These are phyloP conservation scores for Candida chauliodis DNA, from an alignment of 805 yeast genomes.

Conservation along the genomic window DNA sequence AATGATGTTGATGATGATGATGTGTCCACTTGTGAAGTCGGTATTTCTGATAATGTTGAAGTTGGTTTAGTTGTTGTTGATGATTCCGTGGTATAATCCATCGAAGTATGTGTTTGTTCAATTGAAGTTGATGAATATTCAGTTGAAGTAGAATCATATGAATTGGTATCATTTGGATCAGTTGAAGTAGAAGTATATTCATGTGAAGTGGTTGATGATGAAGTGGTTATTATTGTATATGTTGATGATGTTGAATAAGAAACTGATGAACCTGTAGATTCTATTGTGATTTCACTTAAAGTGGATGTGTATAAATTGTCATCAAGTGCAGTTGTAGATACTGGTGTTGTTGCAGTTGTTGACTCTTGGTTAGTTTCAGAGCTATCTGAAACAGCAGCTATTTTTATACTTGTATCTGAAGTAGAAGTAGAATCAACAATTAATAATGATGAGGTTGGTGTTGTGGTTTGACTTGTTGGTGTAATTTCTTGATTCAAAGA, in stretches of 20 bases:
- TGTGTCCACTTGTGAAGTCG: not conserved
- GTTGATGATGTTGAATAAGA: no score
- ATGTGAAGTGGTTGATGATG: not conserved
- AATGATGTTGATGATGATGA: constrained; percentile 2
- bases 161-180: no score
- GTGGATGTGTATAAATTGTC: no score
- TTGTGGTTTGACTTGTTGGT: not conserved
- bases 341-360: not conserved
- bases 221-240: not conserved
- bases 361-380: not conserved
- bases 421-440: not conserved
- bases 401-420: not conserved
- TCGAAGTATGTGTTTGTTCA: not conserved
- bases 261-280: not conserved
- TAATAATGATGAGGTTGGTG: not conserved
- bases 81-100: no score
- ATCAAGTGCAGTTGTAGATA: not conserved
- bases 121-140: not conserved
- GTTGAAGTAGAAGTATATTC: not conserved
- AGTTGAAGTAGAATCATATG: not conserved
- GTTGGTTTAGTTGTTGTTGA: constrained; percentile 2
- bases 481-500: not conserved
- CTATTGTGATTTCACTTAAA: not conserved
- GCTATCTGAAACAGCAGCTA: not conserved
- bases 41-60: not conserved